Evolutionary conservation across 2,329 filamentous ascomycete species (phyloP).

Genomic region (Cladosporium cucumerinum): DNA sequence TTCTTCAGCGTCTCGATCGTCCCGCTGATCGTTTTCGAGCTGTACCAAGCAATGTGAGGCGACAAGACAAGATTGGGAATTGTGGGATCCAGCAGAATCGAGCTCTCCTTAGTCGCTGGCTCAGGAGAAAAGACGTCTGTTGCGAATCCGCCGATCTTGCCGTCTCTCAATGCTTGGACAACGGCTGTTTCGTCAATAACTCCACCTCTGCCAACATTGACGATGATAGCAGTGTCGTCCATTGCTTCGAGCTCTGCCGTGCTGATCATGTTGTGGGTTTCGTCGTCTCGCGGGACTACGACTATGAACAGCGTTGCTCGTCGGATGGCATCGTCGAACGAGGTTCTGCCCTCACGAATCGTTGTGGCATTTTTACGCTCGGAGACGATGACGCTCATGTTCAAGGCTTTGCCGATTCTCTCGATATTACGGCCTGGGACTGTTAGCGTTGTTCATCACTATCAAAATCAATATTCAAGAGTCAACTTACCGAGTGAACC

Average conservation of each 20-base stretch:
- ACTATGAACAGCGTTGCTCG: slow-evolving; percentile 40
- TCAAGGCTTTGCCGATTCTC: slow-evolving; percentile 43
- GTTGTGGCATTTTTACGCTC: slow-evolving; percentile 41
- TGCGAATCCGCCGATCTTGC: slow-evolving; percentile 48
- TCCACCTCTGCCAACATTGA: slow-evolving; percentile 50
- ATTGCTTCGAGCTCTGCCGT: slow-evolving; percentile 44
- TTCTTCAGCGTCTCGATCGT: slow-evolving; percentile 44
- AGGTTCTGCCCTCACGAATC: slow-evolving; percentile 31
- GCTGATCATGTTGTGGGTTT: slow-evolving; percentile 27
- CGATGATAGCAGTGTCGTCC: slow-evolving; percentile 43
- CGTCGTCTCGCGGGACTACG: slow-evolving; percentile 26
- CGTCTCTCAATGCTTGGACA: slow-evolving; percentile 43
- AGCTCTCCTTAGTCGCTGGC: slow-evolving; percentile 44
- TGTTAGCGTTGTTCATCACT: neutral
- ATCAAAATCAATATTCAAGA: neutral
- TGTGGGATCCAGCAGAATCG: slow-evolving; percentile 43
- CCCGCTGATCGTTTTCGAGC: slow-evolving; percentile 47
- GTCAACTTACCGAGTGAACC: slow-evolving; percentile 42
- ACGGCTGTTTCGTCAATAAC: slow-evolving; percentile 51
- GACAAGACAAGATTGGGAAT: slow-evolving; percentile 51
- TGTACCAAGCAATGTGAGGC: slow-evolving; percentile 54
- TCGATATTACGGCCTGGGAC: slow-evolving; percentile 43
- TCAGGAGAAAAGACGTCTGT: slow-evolving; percentile 51
- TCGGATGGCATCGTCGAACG: slow-evolving; percentile 38
- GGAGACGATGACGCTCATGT: slow-evolving; percentile 50